Evolutionary conservation across 495 filamentous ascomycete species (phyloP).

Genomic region (Letharia columbiana): DNA sequence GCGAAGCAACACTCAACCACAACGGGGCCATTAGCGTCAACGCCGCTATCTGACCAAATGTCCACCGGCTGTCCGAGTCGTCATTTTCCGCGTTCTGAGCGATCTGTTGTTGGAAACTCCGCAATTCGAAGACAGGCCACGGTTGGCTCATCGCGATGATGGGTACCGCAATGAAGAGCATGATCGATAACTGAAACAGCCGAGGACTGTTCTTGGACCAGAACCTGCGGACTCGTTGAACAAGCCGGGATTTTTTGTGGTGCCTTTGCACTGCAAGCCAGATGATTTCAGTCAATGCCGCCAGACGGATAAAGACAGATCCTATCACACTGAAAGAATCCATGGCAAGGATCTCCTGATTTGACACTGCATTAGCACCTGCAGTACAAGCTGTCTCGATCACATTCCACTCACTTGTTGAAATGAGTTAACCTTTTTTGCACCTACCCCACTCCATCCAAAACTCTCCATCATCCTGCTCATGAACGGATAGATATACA

Average conservation of each 20-base stretch:
- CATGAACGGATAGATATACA: constrained; percentile 28
- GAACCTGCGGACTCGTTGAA: too few species aligned
- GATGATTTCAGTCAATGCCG: too few species aligned
- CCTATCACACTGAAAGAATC: too few species aligned
- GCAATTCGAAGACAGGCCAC: constrained; percentile 29
- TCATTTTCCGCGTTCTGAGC: constrained; percentile 18
- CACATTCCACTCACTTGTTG: constrained; percentile 8
- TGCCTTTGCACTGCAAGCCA: too few species aligned
- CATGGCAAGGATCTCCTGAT: neutral
- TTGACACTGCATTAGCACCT: constrained; percentile 2
- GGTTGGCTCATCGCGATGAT: constrained; percentile 26
- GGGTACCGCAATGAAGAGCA: constrained; percentile 16
- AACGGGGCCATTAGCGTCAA: constrained; percentile 30
- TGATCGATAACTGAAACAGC: too few species aligned
- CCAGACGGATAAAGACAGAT: too few species aligned
- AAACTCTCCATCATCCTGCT: constrained; percentile 25
- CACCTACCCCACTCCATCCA: constrained; percentile 15
- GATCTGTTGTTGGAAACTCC: constrained; percentile 25
- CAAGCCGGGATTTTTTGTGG: too few species aligned
- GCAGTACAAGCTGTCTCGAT: constrained; percentile 11
- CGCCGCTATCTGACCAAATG: constrained; percentile 33
- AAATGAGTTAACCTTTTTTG: neutral
- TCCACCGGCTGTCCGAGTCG: constrained; percentile 29
- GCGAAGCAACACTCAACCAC: constrained; percentile 24
- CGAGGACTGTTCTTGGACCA: too few species aligned